Evolutionary conservation across 768 basidiomycete species (phyloP).

Genomic region (Coprinopsis strossmayeri): DNA sequence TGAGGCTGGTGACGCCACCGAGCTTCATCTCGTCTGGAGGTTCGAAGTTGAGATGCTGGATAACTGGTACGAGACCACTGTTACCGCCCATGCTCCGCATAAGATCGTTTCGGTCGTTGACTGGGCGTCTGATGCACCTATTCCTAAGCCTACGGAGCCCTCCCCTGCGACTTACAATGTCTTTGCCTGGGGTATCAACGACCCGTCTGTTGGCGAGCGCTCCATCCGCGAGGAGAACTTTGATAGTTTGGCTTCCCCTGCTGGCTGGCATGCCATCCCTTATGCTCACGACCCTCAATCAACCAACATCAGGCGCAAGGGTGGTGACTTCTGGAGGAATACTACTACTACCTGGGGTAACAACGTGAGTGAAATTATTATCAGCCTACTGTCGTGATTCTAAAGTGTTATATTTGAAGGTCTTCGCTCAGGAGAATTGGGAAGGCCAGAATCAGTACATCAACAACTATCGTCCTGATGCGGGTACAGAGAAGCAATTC

Average conservation of each 20-base stretch:
- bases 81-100: constrained; percentile 69
- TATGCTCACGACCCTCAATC: constrained; percentile 57
- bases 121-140: constrained; percentile 81
- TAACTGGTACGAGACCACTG: constrained; percentile 93
- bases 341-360: constrained; percentile 84
- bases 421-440: constrained; percentile 95
- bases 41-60: constrained; percentile 92
- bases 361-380: constrained; percentile 43
- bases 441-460: constrained; percentile 61
- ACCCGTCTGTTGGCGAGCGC: constrained; percentile 68
- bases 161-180: constrained; percentile 56
- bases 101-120: constrained; percentile 86
- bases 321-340: constrained; percentile 43
- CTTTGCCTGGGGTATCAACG: constrained; percentile 80
- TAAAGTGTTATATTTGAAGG: constrained; percentile 27
- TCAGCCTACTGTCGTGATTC: not conserved
- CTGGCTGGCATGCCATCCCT: constrained; percentile 90
- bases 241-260: constrained; percentile 76
- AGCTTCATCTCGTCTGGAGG: constrained; percentile 81
- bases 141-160: constrained; percentile 31
- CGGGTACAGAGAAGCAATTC: constrained; percentile 48
- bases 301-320: constrained; percentile 17
- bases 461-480: constrained; percentile 76
- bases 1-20: constrained; percentile 45
- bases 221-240: constrained; percentile 54